Evolutionary conservation across 345 rosid genomes (phyloP).

Genomic region (Chamaenerion angustifolium): DNA sequence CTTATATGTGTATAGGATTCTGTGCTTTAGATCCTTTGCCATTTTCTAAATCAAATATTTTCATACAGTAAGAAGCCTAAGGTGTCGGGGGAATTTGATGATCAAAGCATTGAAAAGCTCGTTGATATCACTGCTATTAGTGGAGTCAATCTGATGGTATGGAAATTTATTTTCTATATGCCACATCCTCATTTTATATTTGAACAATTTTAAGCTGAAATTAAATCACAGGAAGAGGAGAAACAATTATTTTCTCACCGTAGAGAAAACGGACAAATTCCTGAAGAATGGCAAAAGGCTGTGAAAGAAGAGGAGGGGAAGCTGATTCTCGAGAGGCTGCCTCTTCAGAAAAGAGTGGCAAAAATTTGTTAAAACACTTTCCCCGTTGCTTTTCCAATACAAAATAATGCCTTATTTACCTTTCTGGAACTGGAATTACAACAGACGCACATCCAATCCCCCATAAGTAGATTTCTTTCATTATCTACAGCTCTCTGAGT

Average conservation of each 20-base stretch:
- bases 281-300: slow-evolving; percentile 84
- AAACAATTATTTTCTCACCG: slow-evolving; percentile 78
- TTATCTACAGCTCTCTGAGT: no score
- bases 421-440: not conserved
- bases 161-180: slow-evolving; percentile 6
- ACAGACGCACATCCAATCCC: not conserved
- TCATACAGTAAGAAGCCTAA: slow-evolving; percentile 84
- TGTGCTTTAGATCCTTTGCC: not conserved
- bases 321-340: slow-evolving; percentile 66
- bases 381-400: slow-evolving; percentile 2
- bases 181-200: not conserved
- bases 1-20: not conserved
- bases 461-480: no score
- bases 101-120: slow-evolving; percentile 97
- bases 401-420: not conserved
- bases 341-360: slow-evolving; percentile 77
- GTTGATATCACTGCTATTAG: slow-evolving; percentile 99
- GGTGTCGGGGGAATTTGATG: slow-evolving; percentile 54
- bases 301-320: slow-evolving; percentile 95
- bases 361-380: slow-evolving; percentile 53
- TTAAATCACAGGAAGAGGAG: slow-evolving; percentile 72
- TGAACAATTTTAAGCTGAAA: not conserved
- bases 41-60: not conserved
- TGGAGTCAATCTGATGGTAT: slow-evolving; percentile 91
- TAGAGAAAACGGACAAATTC: slow-evolving; percentile 77